Evolutionary conservation across 192 early-diverging fungal species (phyloP).

Genomic region (Backusella parvicylindrica): DNA sequence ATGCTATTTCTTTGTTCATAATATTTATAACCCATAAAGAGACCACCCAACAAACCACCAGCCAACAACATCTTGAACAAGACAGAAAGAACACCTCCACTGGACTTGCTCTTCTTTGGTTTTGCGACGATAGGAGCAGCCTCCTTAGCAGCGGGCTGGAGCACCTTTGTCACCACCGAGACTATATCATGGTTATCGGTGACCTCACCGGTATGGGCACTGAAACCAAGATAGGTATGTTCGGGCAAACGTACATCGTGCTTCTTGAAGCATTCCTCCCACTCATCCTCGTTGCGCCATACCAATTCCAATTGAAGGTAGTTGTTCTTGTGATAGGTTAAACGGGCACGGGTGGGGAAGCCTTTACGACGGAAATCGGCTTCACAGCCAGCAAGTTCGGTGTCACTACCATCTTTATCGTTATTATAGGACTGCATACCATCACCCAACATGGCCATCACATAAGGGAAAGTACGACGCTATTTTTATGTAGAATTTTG

Average conservation of each 20-base stretch:
- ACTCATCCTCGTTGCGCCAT: conserved; percentile 54
- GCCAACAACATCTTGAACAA: conserved; percentile 26
- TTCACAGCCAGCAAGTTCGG: conserved; percentile 64
- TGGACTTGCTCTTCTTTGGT: neutral
- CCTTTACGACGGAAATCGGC: conserved; percentile 73
- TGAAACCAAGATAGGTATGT: conserved; percentile 83
- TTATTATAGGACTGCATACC: conserved; percentile 85
- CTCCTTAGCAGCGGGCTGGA: conserved; percentile 17
- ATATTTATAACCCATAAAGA: conserved; percentile 29
- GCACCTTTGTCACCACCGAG: conserved; percentile 32
- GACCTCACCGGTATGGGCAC: conserved; percentile 89
- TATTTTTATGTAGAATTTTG: too few species aligned
- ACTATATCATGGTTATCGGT: conserved; percentile 50
- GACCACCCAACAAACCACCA: conserved; percentile 24
- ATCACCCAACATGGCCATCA: conserved; percentile 93
- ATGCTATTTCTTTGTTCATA: conserved; percentile 26
- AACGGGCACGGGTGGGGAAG: conserved; percentile 58
- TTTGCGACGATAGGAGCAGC: neutral
- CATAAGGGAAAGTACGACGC: conserved; percentile 77
- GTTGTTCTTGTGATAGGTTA: conserved; percentile 74
- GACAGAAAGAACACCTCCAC: conserved; percentile 22
- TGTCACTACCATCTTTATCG: conserved; percentile 74
- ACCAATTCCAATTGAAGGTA: conserved; percentile 49
- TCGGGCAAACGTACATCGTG: conserved; percentile 51
- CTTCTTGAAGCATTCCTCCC: conserved; percentile 78